phyloP scores from a whole-genome alignment of 2,329 filamentous ascomycete species.

The Arthrobotrys conoides region DNA sequence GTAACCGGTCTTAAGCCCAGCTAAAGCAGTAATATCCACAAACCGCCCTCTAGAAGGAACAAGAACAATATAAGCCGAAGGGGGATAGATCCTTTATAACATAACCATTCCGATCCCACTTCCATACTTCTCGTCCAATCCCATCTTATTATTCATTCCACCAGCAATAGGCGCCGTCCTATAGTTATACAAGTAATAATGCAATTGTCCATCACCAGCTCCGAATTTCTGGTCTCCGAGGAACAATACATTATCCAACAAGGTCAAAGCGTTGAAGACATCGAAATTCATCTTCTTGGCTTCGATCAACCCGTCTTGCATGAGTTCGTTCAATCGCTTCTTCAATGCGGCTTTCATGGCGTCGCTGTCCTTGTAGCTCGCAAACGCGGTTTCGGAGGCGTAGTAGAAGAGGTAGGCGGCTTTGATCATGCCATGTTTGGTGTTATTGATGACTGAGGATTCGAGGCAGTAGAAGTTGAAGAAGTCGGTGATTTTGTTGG shows the following conservation, averaged over 20 bases:
- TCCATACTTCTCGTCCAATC: constrained; percentile 80
- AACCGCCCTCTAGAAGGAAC: background rate
- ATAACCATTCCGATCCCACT: constrained; percentile 93
- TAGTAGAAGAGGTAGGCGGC: constrained; percentile 99
- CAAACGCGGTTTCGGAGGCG: constrained; percentile 83
- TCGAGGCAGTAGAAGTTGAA: constrained; percentile 97
- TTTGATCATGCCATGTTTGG: constrained; percentile 82
- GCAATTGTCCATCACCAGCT: constrained; percentile 90
- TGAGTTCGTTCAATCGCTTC: constrained; percentile 82
- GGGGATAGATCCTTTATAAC: constrained; percentile 69
- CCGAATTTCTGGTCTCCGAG: constrained; percentile 95
- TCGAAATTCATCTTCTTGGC: constrained; percentile 89
- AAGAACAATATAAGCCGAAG: background rate
- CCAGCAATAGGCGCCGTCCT: constrained; percentile 86
- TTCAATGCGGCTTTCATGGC: constrained; percentile 75
- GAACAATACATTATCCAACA: constrained; percentile 95
- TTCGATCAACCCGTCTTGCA: constrained; percentile 87
- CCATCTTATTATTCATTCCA: constrained; percentile 84
- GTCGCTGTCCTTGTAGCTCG: constrained; percentile 39
- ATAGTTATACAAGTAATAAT: constrained; percentile 99
- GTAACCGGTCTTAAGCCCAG: background rate
- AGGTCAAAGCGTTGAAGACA: constrained; percentile 94
- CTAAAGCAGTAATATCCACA: background rate
- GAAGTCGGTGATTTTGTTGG: constrained; percentile 91
- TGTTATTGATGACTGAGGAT: constrained; percentile 87